These are phyloP conservation scores for Penicillium brasilianum DNA, from an alignment of 2,329 filamentous ascomycete genomes.

Conservation along the genomic window DNA sequence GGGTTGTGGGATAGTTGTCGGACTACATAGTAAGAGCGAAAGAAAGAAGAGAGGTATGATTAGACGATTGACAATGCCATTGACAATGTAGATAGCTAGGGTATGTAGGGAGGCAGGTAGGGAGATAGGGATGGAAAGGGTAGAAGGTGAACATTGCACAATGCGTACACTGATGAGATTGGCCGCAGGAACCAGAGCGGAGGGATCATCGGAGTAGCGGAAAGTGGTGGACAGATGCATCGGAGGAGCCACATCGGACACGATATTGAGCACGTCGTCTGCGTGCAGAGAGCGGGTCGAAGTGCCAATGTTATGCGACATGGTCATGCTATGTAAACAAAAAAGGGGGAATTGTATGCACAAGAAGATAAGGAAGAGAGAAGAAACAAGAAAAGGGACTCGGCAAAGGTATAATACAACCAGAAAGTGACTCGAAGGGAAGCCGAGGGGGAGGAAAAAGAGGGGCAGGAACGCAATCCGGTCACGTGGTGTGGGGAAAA, in stretches of 20 bases:
- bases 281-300: conserved; percentile 80
- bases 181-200: conserved; percentile 60
- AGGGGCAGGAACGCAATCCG: conserved; percentile 22
- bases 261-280: conserved; percentile 75
- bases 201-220: conserved; percentile 75
- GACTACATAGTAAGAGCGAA: conserved; percentile 24
- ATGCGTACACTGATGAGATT: conserved; percentile 59
- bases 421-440: neutral
- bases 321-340: conserved; percentile 31
- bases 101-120: neutral
- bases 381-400: neutral
- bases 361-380: conserved; percentile 12
- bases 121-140: neutral
- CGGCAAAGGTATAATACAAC: conserved; percentile 24
- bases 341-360: conserved; percentile 27
- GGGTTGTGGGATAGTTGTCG: conserved; percentile 46
- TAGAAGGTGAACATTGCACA: neutral
- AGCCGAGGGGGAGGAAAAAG: conserved; percentile 11
- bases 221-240: conserved; percentile 93
- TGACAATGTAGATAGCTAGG: conserved; percentile 7
- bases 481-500: conserved; percentile 29
- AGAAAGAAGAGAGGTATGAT: neutral
- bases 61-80: neutral
- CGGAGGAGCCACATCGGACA: conserved; percentile 82
- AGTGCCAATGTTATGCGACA: conserved; percentile 46